Base-by-base conservation (phyloP, 139 green algal genomes). In the Limnomonas spitsbergensis region DNA sequence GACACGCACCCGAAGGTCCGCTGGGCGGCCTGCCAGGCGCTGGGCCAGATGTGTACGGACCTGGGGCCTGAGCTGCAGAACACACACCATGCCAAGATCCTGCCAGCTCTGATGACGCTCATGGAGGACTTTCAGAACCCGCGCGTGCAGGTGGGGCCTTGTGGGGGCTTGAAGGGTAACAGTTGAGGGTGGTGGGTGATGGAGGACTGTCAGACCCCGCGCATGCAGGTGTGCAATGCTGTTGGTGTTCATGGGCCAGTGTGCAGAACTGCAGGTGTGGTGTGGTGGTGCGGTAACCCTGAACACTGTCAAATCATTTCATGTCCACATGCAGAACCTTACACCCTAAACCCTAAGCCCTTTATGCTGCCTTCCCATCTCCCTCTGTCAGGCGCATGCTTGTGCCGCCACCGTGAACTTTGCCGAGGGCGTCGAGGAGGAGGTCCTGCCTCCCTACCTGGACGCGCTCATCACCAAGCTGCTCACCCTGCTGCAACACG, bases 31-130 rank as follows among this genome's bases (percentile, higher is more conserved):
- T 98, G 97, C 84, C 96, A 99, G 84, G 94, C 95, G 6, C 81
- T 99, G 35, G 96, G 96, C 2, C 96, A 99, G 90, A 90, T 99
- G 88, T 98, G 93, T 88, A 99, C 94, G 0, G 96, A 99, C 89
- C 89, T 99, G 76, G 93, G 93, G 0, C 96, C 96, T 2, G 90
- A 97, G 61, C 81, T 99, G n/a, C 90, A 97, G 85, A 89, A 90
- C 20, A 76, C 73, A 1, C 79, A 90, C 73, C 89, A 93, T 69
- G 77, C 81, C 20, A 74, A 56, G 36, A 85, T 96, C 6, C 81
- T 97, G 79, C 92, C 91, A 1, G 87, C 82, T 2, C 84, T 96
- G 7, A 94, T 97, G 82, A 54, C 75, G 0, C 87, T 87, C 38
- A 97, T 97, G 93, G 90, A 98, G 47, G 94, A 98, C 86, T 93